Conservation (phyloP, 2,329 filamentous ascomycete species). For the Venturia asperata region DNA sequence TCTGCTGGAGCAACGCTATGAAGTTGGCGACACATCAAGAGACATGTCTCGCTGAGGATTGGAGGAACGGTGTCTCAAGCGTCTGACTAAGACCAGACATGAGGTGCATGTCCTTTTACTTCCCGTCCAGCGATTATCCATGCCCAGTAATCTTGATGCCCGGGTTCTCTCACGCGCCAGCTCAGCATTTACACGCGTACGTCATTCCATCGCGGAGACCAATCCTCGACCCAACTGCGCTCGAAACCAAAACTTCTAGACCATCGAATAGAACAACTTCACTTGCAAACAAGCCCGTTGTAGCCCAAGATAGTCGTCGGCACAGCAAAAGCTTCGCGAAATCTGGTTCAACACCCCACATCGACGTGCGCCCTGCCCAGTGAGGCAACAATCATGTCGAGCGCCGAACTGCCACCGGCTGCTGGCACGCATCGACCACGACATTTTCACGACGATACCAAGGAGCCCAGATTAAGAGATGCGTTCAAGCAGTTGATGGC, state of each 20-base stretch:
- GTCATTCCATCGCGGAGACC: neutral
- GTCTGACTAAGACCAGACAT: no score
- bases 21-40: no score
- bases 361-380: neutral
- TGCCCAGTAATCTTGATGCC: neutral
- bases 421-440: conserved; percentile 26
- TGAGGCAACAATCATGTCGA: conserved; percentile 3
- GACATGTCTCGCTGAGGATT: no score
- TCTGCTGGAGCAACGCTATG: no score
- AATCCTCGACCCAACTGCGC: neutral
- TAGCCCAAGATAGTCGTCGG: neutral
- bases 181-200: neutral
- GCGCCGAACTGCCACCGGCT: neutral
- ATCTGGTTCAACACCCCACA: neutral
- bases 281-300: neutral
- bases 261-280: neutral
- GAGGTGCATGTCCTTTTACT: neutral
- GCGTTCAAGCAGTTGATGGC: conserved; percentile 45
- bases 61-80: no score
- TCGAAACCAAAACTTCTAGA: neutral
- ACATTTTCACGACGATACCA: conserved; percentile 37
- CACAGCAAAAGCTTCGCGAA: neutral
- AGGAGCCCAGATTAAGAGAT: conserved; percentile 33
- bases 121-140: neutral
- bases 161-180: conserved; percentile 4